Evolutionary conservation across 2,329 filamentous ascomycete species (phyloP).

Genomic region (Xylariales sp.): DNA sequence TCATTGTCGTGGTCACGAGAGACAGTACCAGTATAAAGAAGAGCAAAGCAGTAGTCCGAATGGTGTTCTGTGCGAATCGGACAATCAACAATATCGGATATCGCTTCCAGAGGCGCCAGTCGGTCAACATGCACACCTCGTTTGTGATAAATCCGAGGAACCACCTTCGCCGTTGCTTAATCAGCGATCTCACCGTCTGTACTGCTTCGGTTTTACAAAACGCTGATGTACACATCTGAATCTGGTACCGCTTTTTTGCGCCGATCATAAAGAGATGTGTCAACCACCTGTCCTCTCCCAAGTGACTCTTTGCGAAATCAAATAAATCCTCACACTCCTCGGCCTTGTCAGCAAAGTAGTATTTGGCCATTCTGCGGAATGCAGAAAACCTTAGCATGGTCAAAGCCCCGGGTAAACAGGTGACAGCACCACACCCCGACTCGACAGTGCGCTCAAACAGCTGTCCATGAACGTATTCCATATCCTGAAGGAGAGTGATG

Average conservation of each 20-base stretch:
- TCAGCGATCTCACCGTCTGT: constrained; percentile 83
- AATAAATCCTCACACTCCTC: constrained; percentile 96
- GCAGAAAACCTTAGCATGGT: constrained; percentile 97
- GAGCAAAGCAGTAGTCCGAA: constrained; percentile 90
- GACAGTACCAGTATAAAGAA: constrained; percentile 95
- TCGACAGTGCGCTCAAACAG: constrained; percentile 96
- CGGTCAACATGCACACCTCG: constrained; percentile 97
- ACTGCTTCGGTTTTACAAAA: constrained; percentile 99
- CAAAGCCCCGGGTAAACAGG: constrained; percentile 92
- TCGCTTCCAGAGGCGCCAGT: constrained; percentile 88
- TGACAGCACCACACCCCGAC: constrained; percentile 92
- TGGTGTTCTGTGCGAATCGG: constrained; percentile 95
- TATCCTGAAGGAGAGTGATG: constrained; percentile 93
- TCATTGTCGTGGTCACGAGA: constrained; percentile 84
- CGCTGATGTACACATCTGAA: constrained; percentile 96
- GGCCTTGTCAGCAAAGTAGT: constrained; percentile 97
- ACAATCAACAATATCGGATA: constrained; percentile 89
- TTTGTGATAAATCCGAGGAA: constrained; percentile 98
- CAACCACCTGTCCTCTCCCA: constrained; percentile 96
- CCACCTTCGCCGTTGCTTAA: constrained; percentile 96
- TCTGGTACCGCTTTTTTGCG: constrained; percentile 91
- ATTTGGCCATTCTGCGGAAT: constrained; percentile 95
- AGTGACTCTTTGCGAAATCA: constrained; percentile 93
- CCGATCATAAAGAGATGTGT: constrained; percentile 99
- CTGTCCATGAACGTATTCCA: constrained; percentile 98